These are phyloP conservation scores for Camelina laxa DNA, from an alignment of 345 rosid genomes.

Conservation along the genomic window DNA sequence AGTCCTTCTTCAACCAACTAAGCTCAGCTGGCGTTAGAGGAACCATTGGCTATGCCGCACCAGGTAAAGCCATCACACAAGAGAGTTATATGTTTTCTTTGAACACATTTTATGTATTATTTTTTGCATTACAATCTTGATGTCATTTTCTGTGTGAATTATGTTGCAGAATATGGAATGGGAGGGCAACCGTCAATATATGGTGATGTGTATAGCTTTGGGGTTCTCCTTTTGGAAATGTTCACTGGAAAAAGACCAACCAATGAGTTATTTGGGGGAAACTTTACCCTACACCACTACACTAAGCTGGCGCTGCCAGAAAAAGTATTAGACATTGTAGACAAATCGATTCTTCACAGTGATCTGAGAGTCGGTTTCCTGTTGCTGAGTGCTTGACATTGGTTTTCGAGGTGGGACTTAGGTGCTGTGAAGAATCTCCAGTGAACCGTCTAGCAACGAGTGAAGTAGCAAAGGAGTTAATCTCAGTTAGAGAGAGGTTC, in stretches of 20 bases:
- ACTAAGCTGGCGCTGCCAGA: neutral
- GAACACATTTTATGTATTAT: too few relatives aligned
- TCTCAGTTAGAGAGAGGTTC: too few relatives aligned
- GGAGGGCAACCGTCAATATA: slow-evolving; percentile 40
- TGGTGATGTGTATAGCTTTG: slow-evolving; percentile 25
- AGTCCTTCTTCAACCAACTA: neutral
- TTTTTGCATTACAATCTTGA: too few relatives aligned
- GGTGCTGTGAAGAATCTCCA: too few relatives aligned
- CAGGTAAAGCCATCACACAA: slow-evolving; percentile 17
- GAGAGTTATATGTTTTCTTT: too few relatives aligned
- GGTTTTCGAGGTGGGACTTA: neutral
- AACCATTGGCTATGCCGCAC: slow-evolving; percentile 30
- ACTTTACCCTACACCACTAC: too few relatives aligned
- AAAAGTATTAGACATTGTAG: neutral
- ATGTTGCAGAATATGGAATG: slow-evolving; percentile 45
- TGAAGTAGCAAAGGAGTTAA: too few relatives aligned
- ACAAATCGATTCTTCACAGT: neutral
- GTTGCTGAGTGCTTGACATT: neutral
- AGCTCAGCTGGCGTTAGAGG: slow-evolving; percentile 4
- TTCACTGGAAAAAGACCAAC: slow-evolving; percentile 40
- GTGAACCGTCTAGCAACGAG: too few relatives aligned
- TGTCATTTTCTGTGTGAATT: neutral
- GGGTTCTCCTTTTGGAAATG: slow-evolving; percentile 11
- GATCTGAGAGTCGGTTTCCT: neutral
- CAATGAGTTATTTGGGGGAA: neutral